Evolutionary conservation across 2,329 filamentous ascomycete genomes (phyloP).

Genomic region (Chrysosphaeria jannelii): DNA sequence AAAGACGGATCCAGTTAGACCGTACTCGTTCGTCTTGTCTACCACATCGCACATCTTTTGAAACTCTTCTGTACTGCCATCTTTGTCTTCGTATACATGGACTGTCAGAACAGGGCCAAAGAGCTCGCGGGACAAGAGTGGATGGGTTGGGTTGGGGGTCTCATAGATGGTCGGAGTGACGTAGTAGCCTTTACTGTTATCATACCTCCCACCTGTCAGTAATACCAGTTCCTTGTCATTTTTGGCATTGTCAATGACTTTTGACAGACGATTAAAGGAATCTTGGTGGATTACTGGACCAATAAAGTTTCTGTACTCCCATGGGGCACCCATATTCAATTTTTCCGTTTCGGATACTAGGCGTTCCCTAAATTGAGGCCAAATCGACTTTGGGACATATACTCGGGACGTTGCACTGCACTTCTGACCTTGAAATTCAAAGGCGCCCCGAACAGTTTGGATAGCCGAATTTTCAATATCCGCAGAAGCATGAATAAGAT

Average conservation of each 20-base stretch:
- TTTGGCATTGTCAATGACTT: conserved; percentile 15
- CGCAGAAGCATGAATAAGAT: conserved; percentile 16
- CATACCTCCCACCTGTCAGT: conserved; percentile 15
- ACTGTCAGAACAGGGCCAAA: conserved; percentile 17
- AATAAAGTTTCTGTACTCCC: conserved; percentile 11
- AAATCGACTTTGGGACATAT: conserved; percentile 20
- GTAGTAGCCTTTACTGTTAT: conserved; percentile 13
- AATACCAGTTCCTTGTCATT: conserved; percentile 12
- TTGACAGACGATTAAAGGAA: conserved; percentile 15
- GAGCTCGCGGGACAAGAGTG: conserved; percentile 15
- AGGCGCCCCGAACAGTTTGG: conserved; percentile 16
- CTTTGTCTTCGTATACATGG: conserved; percentile 17
- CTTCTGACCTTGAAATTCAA: conserved; percentile 21
- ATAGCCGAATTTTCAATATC: conserved; percentile 15
- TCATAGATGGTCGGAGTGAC: conserved; percentile 17
- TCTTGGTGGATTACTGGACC: conserved; percentile 18
- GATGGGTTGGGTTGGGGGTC: conserved; percentile 12
- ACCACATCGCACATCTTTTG: conserved; percentile 27
- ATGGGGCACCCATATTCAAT: conserved; percentile 8
- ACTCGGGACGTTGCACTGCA: conserved; percentile 19
- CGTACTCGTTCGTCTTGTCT: conserved; percentile 43
- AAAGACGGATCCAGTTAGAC: conserved; percentile 18
- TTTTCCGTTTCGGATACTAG: conserved; percentile 10
- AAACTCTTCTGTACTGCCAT: conserved; percentile 12
- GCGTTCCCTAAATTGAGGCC: conserved; percentile 11